Evolutionary conservation across 1,139 yeast genomes (phyloP).

Genomic region (Zhuliangozyma blackwelliae): DNA sequence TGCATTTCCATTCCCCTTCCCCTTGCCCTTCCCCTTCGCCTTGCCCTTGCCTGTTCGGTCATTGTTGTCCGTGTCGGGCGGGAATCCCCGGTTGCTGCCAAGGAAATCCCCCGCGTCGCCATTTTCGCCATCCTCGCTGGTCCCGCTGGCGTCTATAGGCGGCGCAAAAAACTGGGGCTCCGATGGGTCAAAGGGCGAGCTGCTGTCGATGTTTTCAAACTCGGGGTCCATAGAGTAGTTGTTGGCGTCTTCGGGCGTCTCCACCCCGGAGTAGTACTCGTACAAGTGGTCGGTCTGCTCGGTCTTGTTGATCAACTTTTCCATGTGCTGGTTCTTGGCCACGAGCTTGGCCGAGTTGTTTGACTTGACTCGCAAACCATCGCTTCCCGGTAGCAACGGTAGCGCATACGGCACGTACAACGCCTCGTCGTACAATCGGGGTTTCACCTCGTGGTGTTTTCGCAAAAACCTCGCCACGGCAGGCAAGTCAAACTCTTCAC

Average conservation of each 20-base stretch:
- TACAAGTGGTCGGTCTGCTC: constrained; percentile 89
- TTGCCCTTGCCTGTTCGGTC: constrained; percentile 1
- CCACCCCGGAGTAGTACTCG: constrained; percentile 85
- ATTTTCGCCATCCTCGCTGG: constrained; percentile 14
- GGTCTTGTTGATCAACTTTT: constrained; percentile 69
- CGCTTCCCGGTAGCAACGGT: constrained; percentile 83
- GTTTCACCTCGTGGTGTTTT: constrained; percentile 73
- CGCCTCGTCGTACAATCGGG: constrained; percentile 86
- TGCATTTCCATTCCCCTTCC: not conserved
- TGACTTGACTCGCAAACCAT: constrained; percentile 78
- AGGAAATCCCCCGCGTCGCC: constrained; percentile 2
- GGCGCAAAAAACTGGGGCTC: constrained; percentile 52
- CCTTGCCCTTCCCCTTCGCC: not conserved
- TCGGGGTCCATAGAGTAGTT: constrained; percentile 53
- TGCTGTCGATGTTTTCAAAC: constrained; percentile 29
- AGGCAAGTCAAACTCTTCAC: constrained; percentile 72
- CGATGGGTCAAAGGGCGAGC: constrained; percentile 42
- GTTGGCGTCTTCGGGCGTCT: constrained; percentile 60
- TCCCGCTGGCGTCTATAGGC: constrained; percentile 19
- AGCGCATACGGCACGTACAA: constrained; percentile 84
- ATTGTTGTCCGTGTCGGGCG: not conserved
- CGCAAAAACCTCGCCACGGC: constrained; percentile 62
- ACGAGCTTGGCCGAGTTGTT: constrained; percentile 63
- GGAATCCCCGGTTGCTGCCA: not conserved
- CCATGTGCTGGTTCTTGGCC: constrained; percentile 66